Evolutionary conservation across 495 filamentous ascomycete genomes (phyloP), one percentile per base, ranked within the genome.

Genomic region (Aspergillus affinis): DNA sequence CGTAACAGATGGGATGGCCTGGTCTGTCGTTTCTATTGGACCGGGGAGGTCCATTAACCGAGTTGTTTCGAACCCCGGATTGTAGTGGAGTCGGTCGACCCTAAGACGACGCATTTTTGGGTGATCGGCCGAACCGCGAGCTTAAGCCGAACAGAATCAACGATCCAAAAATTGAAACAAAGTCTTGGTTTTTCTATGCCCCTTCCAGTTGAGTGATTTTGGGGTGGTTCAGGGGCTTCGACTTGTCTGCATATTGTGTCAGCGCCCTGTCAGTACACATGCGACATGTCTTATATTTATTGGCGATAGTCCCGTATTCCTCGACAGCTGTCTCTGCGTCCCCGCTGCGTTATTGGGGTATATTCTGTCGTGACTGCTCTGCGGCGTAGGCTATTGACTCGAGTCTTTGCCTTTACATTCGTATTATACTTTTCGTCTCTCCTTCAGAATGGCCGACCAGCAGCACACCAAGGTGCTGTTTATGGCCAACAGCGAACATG

Each of bases 401-500:
- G 29, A 32, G 29, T 8, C 29, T 15, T 15, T 41, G 18, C 9
- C n/a, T 44, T 54, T 54, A 10, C 9, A 18, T 32, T 53, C 20
- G 6, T 18, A 41, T 53, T n/a, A 20, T 41, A 2, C 20, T 41
- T n/a, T 53, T 30, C 6, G 13, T 30, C 10, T 47, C 20, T 18
- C n/a, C 27, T 20, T 19, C 47, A 51, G 18, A 13, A 58, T 58
- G 56, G 32, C 56, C 23, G 18, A 21, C 20, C 47, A 44, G 21
- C 48, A 51, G 21, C 48, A 51, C 15, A 64, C 61, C 50, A 59
- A 60, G n/a, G 65, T 68, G 18, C 70, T 86, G 10, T 79, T 86
- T 52, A 65, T 86, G 58, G 82, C 83, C 6, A 83, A 81, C 70
- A 78, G 79, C 47, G 83, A 85, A 59, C 73, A 79, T 54, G 83